Conservation (phyloP, 2,329 filamentous ascomycete species). For the Diaporthe ilicicola region DNA sequence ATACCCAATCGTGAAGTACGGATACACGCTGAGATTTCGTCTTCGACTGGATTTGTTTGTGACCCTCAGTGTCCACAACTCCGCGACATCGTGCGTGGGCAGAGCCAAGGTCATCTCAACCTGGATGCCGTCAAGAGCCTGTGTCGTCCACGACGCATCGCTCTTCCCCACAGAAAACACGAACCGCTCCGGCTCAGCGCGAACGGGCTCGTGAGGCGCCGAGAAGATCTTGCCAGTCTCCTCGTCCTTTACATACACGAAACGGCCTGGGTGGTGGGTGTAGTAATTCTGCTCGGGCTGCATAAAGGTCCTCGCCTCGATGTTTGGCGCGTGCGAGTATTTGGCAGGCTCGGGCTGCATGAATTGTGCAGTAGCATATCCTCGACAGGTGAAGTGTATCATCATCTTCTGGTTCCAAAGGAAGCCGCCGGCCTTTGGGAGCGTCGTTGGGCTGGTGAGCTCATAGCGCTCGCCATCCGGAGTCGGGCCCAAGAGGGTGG, state of each 20-base stretch:
- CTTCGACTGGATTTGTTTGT: constrained; percentile 56
- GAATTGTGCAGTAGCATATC: constrained; percentile 66
- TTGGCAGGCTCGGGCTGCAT: constrained; percentile 70
- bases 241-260: constrained; percentile 67
- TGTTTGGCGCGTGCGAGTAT: constrained; percentile 65
- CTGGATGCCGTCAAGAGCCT: constrained; percentile 55
- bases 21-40: constrained; percentile 60
- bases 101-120: constrained; percentile 61
- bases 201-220: constrained; percentile 64
- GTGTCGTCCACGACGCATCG: constrained; percentile 62
- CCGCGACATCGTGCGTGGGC: constrained; percentile 62
- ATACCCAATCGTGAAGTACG: constrained; percentile 67
- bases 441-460: constrained; percentile 61
- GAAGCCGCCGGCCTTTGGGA: constrained; percentile 65
- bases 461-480: constrained; percentile 62
- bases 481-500: constrained; percentile 44
- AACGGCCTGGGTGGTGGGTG: constrained; percentile 65
- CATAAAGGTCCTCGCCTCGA: constrained; percentile 68
- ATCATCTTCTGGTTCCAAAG: constrained; percentile 70
- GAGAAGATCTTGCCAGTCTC: constrained; percentile 60
- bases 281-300: constrained; percentile 69
- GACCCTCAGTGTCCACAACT: constrained; percentile 63
- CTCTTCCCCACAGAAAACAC: constrained; percentile 64
- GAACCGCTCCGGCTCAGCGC: constrained; percentile 55
- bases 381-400: constrained; percentile 66